A percentile compares a stretch with the other conserved stretches of the same genome.
phyloP scores from a whole-genome alignment of 768 basidiomycete genomes.

The Gloeophyllum trabeum region DNA sequence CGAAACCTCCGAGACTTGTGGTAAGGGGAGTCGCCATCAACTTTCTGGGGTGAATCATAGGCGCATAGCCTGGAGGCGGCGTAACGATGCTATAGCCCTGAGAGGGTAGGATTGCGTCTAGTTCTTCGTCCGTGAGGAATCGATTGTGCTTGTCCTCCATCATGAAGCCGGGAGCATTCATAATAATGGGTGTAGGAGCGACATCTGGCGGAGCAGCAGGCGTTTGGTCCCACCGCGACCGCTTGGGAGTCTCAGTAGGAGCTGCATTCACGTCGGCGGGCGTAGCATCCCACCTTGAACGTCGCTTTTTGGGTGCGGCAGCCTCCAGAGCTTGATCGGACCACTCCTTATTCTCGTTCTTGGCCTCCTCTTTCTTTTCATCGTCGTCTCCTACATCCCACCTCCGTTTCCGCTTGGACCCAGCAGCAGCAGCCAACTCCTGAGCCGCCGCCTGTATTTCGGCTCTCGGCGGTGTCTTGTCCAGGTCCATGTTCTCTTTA shows the following conservation, averaged over 20 bases:
- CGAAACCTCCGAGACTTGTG: constrained; percentile 78
- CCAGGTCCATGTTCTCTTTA: constrained; percentile 77
- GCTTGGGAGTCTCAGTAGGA: constrained; percentile 70
- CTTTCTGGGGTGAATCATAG: constrained; percentile 49
- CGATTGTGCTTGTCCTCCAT: constrained; percentile 95
- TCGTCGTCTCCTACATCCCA: constrained; percentile 61
- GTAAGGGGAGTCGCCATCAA: constrained; percentile 36
- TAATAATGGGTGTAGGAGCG: constrained; percentile 73
- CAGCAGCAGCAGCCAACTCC: constrained; percentile 48
- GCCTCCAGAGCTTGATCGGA: constrained; percentile 65
- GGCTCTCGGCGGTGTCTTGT: constrained; percentile 82
- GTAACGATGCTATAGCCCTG: constrained; percentile 87
- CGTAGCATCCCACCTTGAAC: constrained; percentile 94
- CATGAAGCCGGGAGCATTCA: constrained; percentile 74
- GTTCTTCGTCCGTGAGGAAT: constrained; percentile 93
- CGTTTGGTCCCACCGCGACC: constrained; percentile 96
- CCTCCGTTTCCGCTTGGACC: constrained; percentile 62
- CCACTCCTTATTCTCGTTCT: constrained; percentile 56
- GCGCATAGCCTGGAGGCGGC: constrained; percentile 90
- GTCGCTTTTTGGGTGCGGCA: constrained; percentile 79
- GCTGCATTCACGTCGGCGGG: constrained; percentile 53
- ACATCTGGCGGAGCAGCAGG: constrained; percentile 52
- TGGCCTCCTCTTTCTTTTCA: constrained; percentile 51
- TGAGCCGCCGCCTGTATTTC: constrained; percentile 65
- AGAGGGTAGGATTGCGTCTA: constrained; percentile 79